phyloP scores from a whole-genome alignment of 2,329 filamentous ascomycete species.

The Neofusicoccum parvum region DNA sequence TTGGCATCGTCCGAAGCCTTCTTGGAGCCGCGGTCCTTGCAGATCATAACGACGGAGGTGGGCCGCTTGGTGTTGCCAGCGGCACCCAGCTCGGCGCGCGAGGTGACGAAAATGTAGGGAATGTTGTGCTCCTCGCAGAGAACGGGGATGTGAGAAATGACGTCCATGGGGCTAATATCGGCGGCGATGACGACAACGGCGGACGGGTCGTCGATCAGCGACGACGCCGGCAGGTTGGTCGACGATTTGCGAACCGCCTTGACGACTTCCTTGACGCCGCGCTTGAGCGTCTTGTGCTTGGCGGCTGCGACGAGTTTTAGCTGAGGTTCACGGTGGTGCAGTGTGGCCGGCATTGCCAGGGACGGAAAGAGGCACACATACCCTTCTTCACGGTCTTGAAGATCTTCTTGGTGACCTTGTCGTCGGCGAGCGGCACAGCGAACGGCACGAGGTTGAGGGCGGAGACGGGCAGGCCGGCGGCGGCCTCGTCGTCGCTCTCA shows the following conservation, averaged over 20 bases:
- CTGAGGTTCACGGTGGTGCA: constrained; percentile 19
- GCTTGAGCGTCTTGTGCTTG: constrained; percentile 93
- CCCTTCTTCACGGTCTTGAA: constrained; percentile 67
- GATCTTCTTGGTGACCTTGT: constrained; percentile 71
- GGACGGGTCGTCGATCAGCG: constrained; percentile 58
- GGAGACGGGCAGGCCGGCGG: constrained; percentile 45
- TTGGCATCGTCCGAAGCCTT: constrained; percentile 51
- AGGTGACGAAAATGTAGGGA: constrained; percentile 93
- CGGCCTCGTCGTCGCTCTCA: constrained; percentile 62
- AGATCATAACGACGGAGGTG: constrained; percentile 91
- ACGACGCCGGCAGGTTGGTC: constrained; percentile 64
- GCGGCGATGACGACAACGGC: constrained; percentile 88
- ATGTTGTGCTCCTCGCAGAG: constrained; percentile 98
- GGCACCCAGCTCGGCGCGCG: constrained; percentile 88
- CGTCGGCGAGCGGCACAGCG: constrained; percentile 76
- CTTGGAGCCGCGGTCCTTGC: constrained; percentile 53
- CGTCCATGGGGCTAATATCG: constrained; percentile 97
- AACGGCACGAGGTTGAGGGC: constrained; percentile 73
- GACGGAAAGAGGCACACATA: constrained; percentile 32
- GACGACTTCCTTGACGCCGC: constrained; percentile 98
- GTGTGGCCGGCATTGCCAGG: constrained; percentile 18
- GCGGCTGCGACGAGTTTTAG: constrained; percentile 63
- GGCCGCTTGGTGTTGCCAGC: constrained; percentile 94
- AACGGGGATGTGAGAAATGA: constrained; percentile 96
- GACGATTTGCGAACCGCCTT: constrained; percentile 94